Conservation (phyloP, 2,329 filamentous ascomycete species). For the Trichoderma gracile region DNA sequence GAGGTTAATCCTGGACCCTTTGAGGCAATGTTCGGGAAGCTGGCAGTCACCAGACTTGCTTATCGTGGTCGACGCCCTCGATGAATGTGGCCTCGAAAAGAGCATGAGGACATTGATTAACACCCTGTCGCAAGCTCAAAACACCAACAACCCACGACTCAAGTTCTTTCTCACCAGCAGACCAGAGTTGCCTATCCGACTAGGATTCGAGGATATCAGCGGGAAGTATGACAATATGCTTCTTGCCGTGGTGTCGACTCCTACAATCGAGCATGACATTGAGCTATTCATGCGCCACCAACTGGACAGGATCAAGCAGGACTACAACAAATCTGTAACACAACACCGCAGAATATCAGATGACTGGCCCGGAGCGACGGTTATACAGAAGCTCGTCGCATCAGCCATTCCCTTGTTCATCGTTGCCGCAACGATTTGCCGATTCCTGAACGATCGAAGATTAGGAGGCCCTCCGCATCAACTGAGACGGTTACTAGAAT, state of each 20-base stretch:
- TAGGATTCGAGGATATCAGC: constrained; percentile 38
- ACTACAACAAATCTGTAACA: constrained; percentile 24
- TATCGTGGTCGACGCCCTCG: constrained; percentile 41
- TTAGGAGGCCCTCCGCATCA: constrained; percentile 31
- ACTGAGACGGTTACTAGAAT: constrained; percentile 32
- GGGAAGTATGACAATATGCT: constrained; percentile 23
- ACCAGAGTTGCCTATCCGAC: constrained; percentile 42
- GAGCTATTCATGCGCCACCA: background rate
- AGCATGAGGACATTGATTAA: constrained; percentile 38
- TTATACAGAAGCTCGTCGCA: constrained; percentile 27
- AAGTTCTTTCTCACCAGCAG: constrained; percentile 46
- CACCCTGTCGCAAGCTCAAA: constrained; percentile 17
- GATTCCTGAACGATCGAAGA: constrained; percentile 33
- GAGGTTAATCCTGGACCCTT: constrained; percentile 42
- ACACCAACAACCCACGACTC: constrained; percentile 30
- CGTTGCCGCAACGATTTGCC: constrained; percentile 39
- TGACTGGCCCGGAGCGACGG: constrained; percentile 24
- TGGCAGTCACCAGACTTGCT: constrained; percentile 17
- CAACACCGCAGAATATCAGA: background rate
- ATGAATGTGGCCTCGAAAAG: constrained; percentile 34
- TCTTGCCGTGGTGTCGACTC: background rate
- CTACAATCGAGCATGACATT: constrained; percentile 18
- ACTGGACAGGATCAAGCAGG: background rate
- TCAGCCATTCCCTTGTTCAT: constrained; percentile 42
- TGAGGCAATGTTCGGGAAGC: constrained; percentile 27